phyloP scores from a whole-genome alignment of 2,329 filamentous ascomycete genomes.

The Microdochium bolleyi region DNA sequence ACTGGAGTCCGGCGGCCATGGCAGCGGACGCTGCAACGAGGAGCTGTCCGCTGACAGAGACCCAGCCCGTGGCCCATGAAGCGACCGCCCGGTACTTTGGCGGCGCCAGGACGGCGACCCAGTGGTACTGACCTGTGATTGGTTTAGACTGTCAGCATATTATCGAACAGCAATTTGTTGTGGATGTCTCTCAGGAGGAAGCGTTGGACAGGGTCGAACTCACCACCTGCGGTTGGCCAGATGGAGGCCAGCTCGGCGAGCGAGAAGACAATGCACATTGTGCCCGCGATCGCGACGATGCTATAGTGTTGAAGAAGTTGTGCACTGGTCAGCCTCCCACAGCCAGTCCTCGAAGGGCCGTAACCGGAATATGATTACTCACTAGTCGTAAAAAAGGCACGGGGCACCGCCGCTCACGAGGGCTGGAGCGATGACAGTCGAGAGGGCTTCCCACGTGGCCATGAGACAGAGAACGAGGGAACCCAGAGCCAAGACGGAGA shows the following conservation, averaged over 20 bases:
- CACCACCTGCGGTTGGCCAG: slow-evolving; percentile 24
- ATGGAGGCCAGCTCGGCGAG: slow-evolving; percentile 30
- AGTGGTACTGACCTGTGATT: slow-evolving; percentile 39
- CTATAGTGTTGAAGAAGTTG: no score
- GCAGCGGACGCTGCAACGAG: slow-evolving; percentile 37
- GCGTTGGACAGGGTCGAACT: no score
- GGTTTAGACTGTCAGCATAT: no score
- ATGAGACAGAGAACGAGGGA: slow-evolving; percentile 37
- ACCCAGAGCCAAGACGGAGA: slow-evolving; percentile 34
- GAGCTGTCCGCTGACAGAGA: slow-evolving; percentile 36
- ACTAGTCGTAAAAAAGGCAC: slow-evolving; percentile 36
- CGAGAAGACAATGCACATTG: slow-evolving; percentile 27
- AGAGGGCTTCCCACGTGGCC: slow-evolving; percentile 42
- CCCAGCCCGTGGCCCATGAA: slow-evolving; percentile 34
- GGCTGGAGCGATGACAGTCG: slow-evolving; percentile 34
- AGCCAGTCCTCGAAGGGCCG: background rate
- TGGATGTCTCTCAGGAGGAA: no score
- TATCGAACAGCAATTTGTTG: no score
- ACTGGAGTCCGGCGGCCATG: slow-evolving; percentile 34
- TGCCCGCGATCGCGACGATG: slow-evolving; percentile 30
- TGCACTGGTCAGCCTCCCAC: background rate
- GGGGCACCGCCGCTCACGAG: slow-evolving; percentile 35
- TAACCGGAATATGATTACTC: slow-evolving; percentile 3
- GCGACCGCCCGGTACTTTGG: slow-evolving; percentile 21
- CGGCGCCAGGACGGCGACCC: slow-evolving; percentile 30